Percentiles rank a stretch among this genome's conserved stretches.
phyloP scores from a whole-genome alignment of 768 basidiomycete genomes.

The Calvatia gigantea region DNA sequence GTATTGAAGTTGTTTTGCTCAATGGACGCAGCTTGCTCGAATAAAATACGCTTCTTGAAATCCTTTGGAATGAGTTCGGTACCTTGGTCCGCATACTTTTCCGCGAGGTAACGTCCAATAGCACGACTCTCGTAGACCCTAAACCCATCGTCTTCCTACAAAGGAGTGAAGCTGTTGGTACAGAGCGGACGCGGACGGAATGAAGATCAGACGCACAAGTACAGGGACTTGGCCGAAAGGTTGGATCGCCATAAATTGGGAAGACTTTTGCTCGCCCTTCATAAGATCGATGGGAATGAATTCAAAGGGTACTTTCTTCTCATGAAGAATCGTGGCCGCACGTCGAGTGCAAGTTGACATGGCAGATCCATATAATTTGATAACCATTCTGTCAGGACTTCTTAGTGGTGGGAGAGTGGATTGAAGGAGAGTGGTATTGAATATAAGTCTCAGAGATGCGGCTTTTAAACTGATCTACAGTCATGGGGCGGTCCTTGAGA shows the following conservation, averaged over 20 bases:
- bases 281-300: constrained; percentile 36
- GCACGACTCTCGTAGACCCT: constrained; percentile 53
- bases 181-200: too few species aligned
- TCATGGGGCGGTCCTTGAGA: too few species aligned
- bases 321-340: constrained; percentile 44
- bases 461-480: too few species aligned
- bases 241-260: neutral
- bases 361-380: constrained; percentile 32
- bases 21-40: constrained; percentile 38
- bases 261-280: constrained; percentile 39
- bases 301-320: constrained; percentile 50
- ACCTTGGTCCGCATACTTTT: constrained; percentile 45
- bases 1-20: constrained; percentile 46
- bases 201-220: neutral
- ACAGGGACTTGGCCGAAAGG: constrained; percentile 4
- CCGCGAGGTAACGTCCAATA: constrained; percentile 47
- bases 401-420: neutral
- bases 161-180: too few species aligned
- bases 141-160: constrained; percentile 52
- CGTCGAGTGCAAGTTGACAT: constrained; percentile 41
- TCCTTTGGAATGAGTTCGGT: constrained; percentile 41
- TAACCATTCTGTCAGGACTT: neutral
- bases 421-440: too few species aligned
- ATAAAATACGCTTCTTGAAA: constrained; percentile 26
- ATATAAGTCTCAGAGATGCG: too few species aligned